These are phyloP conservation scores for Lentinula guzmanii DNA, from an alignment of 768 basidiomycete species.

Conservation along the genomic window DNA sequence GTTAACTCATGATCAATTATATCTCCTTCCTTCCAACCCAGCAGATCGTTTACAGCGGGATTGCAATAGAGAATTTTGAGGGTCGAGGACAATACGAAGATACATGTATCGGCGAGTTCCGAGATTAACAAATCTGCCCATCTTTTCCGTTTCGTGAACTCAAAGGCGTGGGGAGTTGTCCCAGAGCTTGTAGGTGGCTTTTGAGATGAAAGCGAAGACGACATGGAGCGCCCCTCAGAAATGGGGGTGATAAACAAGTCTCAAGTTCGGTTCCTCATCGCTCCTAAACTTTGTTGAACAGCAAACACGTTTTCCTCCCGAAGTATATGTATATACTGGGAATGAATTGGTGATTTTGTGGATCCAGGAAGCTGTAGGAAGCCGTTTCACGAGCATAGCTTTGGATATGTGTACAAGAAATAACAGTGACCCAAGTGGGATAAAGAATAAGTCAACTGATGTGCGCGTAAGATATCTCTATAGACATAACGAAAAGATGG, in stretches of 20 bases:
- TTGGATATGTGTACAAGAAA: not conserved
- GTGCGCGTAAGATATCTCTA: slow-evolving; percentile 7
- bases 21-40: slow-evolving; percentile 75
- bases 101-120: slow-evolving; percentile 70
- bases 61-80: slow-evolving; percentile 67
- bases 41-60: slow-evolving; percentile 58
- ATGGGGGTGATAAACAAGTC: not conserved
- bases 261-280: not conserved
- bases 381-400: not conserved
- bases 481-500: not conserved
- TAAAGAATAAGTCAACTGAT: not conserved
- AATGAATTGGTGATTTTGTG: no score
- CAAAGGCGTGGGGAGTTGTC: slow-evolving; percentile 40
- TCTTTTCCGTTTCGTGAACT: slow-evolving; percentile 82
- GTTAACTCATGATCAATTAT: slow-evolving; percentile 61
- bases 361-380: not conserved
- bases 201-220: not conserved
- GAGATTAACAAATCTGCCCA: slow-evolving; percentile 80
- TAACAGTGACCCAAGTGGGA: not conserved
- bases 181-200: not conserved
- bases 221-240: not conserved
- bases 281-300: not conserved
- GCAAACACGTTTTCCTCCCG: not conserved
- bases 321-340: not conserved
- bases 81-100: slow-evolving; percentile 59